These are phyloP conservation scores for Rhododendron mucronatum DNA, from an alignment of 148 eudicot species.

Conservation along the genomic window DNA sequence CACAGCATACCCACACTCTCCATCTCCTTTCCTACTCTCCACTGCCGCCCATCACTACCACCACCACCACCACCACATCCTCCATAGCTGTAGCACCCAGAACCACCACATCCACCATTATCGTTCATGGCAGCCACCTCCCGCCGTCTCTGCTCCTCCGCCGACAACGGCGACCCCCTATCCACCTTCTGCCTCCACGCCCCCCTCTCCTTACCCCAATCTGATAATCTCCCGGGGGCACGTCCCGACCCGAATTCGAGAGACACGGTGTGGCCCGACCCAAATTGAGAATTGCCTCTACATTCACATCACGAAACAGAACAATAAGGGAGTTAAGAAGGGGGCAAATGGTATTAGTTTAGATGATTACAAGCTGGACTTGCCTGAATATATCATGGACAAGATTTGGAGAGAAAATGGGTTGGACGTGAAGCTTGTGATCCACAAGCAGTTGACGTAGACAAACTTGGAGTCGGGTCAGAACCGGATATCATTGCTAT, in stretches of 20 bases:
- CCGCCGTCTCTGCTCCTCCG: conserved; percentile 11
- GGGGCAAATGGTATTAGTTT: no score
- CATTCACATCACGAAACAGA: no score
- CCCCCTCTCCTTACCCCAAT: background rate
- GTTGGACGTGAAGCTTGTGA: background rate
- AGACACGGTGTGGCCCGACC: background rate
- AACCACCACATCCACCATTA: no score
- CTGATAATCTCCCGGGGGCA: no score
- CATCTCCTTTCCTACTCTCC: no score
- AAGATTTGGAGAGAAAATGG: background rate
- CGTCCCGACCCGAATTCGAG: background rate
- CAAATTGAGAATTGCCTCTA: no score
- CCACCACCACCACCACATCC: no score
- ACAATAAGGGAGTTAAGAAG: background rate
- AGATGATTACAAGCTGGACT: background rate
- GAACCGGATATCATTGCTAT: background rate
- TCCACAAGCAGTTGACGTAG: background rate
- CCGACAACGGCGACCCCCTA: conserved; percentile 18
- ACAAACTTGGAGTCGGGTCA: background rate
- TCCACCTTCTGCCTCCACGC: background rate
- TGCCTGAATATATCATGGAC: background rate
- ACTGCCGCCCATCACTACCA: no score
- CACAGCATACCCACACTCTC: background rate
- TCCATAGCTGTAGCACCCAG: no score
- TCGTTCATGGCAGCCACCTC: conserved; percentile 15